Percentiles rank a stretch among this genome's conserved stretches.
Evolutionary conservation across 2,329 filamentous ascomycete species (phyloP).

Genomic region (Pseudogymnoascus sp.): DNA sequence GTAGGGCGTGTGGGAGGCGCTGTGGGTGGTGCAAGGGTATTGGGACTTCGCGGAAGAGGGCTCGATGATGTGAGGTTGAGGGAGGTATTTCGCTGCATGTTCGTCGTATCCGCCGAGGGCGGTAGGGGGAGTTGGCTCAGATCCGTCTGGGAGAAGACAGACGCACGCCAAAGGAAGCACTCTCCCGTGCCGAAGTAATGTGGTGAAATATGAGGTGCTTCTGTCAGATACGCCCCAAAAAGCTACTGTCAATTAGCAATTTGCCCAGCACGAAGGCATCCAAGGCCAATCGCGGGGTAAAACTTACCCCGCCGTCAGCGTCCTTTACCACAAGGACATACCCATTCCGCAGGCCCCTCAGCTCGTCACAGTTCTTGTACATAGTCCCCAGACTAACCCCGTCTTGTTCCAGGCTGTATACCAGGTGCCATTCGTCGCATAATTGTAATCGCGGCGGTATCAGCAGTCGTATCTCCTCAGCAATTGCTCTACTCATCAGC

Average conservation of each 20-base stretch:
- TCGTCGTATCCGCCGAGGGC: constrained; percentile 57
- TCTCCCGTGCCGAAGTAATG: constrained; percentile 96
- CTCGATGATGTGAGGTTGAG: constrained; percentile 15
- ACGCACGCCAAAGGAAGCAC: constrained; percentile 84
- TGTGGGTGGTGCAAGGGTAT: constrained; percentile 22
- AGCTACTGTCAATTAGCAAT: constrained; percentile 37
- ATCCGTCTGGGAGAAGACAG: constrained; percentile 49
- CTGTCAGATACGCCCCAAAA: constrained; percentile 91
- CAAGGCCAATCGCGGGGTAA: neutral
- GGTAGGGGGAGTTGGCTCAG: constrained; percentile 57
- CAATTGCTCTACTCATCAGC: constrained; percentile 64
- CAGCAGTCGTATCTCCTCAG: constrained; percentile 87
- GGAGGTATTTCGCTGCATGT: constrained; percentile 49
- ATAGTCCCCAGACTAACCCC: constrained; percentile 80
- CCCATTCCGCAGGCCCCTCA: constrained; percentile 63
- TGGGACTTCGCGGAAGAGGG: constrained; percentile 28
- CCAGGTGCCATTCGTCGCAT: constrained; percentile 74
- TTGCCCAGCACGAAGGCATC: neutral
- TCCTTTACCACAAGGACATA: constrained; percentile 87
- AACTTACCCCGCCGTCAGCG: constrained; percentile 60
- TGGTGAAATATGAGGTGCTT: constrained; percentile 69
- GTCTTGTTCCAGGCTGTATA: constrained; percentile 87
- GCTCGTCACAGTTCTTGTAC: constrained; percentile 68
- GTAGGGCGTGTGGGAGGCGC: constrained; percentile 30
- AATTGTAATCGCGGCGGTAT: constrained; percentile 81